Evolutionary conservation across 345 rosid genomes (phyloP).

Genomic region (Camelina hispida): DNA sequence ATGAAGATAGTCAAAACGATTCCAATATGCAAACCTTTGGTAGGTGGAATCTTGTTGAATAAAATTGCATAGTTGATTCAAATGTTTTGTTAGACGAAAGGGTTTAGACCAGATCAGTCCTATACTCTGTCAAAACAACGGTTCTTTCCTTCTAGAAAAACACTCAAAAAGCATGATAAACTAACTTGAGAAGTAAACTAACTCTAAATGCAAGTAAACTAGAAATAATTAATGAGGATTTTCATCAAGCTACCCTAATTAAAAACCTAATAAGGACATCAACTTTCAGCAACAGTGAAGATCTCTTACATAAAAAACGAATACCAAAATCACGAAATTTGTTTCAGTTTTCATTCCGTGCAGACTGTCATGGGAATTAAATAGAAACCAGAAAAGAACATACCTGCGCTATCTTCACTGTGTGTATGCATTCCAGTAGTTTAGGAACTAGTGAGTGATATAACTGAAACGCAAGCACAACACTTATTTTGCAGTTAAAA

Average conservation of each 20-base stretch:
- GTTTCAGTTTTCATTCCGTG: conserved; percentile 9
- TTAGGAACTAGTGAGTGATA: conserved; percentile 61
- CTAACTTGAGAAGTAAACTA: conserved; percentile 10
- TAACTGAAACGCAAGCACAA: conserved; percentile 55
- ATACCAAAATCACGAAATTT: background rate
- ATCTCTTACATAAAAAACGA: background rate
- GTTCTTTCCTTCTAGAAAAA: background rate
- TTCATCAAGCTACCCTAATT: conserved; percentile 9
- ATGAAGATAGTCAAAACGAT: background rate
- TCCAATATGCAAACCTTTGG: background rate
- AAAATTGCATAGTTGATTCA: background rate
- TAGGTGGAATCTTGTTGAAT: conserved; percentile 2
- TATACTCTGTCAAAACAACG: background rate
- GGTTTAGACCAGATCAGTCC: background rate
- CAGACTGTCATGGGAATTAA: background rate
- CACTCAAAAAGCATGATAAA: background rate
- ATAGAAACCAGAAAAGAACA: conserved; percentile 15
- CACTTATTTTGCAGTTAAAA: conserved; percentile 26
- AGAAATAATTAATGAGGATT: background rate
- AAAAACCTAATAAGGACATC: conserved; percentile 1
- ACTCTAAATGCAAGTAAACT: conserved; percentile 1
- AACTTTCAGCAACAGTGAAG: background rate
- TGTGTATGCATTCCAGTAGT: conserved; percentile 68
- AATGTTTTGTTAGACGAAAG: background rate
- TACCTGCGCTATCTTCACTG: conserved; percentile 94